Base-by-base conservation (phyloP, 2,329 filamentous ascomycete genomes). In the Decorospora gaudefroyi region DNA sequence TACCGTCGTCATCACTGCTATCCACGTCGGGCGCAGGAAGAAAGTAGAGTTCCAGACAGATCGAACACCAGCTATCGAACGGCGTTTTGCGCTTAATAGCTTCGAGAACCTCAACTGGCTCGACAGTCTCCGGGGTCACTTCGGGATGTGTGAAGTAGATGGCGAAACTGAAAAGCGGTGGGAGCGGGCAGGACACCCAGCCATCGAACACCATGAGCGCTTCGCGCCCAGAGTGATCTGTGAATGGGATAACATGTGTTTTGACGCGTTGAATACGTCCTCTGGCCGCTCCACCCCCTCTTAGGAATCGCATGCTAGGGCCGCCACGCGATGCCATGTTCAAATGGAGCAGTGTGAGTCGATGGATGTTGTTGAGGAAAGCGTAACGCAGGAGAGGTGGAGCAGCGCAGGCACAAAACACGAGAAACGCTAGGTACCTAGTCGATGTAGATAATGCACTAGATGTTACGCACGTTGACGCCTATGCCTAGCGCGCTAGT, bases 401-500 rank as follows among this genome's bases (percentile, higher is more conserved):
- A 23, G 21, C 21, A 10, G 21, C 21, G 21, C 21, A 23, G 21
- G 21, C 21, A 23, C 21, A 23, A 23, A 23, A 23, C 21, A 23
- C 21, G 21, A 10, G 21, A 23, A 23, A 23, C 21, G 21, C 21
- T 23, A 23, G n/a, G n/a, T n/a, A n/a, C n/a, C 46, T 17, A 26
- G 10, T 49, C 33, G 1, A 44, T 34, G 34, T 52, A 41, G 6
- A 52, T 40, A 18, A 52, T 46, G 18, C 30, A 28, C 38, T 19
- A 9, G 26, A 50, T 47, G 15, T 34, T 22, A 5, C 30, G 44
- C n/a, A 36, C 34, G 11, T 56, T 22, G 4, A 56, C 30, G 4
- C 51, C 47, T 22, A 52, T 41, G 10, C 46, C 46, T 22, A 56
- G 47, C 28, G 44, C 45, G 28, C 39, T 57, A 2, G 33, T 56